phyloP scores from a whole-genome alignment of 2,329 filamentous ascomycete species.

The Raffaelea ambrosiae region DNA sequence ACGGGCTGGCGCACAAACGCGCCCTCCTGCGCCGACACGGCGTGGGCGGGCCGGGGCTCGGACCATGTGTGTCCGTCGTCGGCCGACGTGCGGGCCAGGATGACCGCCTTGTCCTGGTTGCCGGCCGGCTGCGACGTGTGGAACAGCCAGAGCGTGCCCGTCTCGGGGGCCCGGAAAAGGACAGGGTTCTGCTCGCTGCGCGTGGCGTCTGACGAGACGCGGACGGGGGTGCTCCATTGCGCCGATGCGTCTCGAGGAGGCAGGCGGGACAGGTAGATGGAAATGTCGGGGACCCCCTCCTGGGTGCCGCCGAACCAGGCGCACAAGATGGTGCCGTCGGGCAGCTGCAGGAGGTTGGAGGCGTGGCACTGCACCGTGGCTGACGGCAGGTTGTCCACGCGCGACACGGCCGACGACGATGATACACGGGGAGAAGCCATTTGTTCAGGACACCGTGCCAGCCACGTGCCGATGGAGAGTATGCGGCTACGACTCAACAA shows the following conservation, averaged over 20 bases:
- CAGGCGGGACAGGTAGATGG: conserved; percentile 31
- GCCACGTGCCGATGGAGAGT: no score
- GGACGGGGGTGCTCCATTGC: conserved; percentile 26
- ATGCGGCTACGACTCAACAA: no score
- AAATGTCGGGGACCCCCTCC: conserved; percentile 34
- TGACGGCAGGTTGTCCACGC: conserved; percentile 20
- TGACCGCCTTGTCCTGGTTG: conserved; percentile 31
- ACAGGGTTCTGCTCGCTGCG: conserved; percentile 37
- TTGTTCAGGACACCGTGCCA: no score
- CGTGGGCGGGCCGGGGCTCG: conserved; percentile 19
- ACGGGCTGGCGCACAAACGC: conserved; percentile 33
- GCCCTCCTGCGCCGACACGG: conserved; percentile 23
- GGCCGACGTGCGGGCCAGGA: conserved; percentile 26
- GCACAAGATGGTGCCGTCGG: conserved; percentile 30
- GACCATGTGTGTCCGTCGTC: conserved; percentile 28
- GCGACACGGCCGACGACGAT: neutral
- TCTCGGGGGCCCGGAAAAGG: conserved; percentile 26
- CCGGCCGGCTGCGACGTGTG: conserved; percentile 35
- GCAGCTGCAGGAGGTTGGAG: conserved; percentile 32
- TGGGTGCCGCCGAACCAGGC: conserved; percentile 37
- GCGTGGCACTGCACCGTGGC: conserved; percentile 34
- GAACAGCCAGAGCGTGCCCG: conserved; percentile 28
- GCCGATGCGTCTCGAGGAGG: neutral
- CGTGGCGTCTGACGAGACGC: conserved; percentile 27
- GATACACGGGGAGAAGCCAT: no score